Evolutionary conservation across 2,329 filamentous ascomycete genomes (phyloP).

Genomic region (Fusarium oligoseptatum): DNA sequence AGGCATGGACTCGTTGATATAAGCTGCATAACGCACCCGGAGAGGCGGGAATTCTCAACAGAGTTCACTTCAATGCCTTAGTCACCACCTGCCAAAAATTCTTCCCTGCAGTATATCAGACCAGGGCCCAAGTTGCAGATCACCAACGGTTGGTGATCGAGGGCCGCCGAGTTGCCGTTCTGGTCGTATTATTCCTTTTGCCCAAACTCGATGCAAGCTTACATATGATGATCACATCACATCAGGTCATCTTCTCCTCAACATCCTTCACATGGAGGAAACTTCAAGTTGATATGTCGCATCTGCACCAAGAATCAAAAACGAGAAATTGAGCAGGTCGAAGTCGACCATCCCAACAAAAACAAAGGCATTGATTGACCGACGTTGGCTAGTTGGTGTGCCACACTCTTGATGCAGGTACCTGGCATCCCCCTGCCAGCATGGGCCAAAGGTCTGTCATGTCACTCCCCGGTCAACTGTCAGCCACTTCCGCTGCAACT

Average conservation of each 20-base stretch:
- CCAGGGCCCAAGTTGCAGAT: slow-evolving; percentile 17
- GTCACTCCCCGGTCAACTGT: slow-evolving; percentile 12
- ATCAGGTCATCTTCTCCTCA: slow-evolving; percentile 19
- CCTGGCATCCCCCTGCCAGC: neutral
- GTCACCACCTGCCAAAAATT: slow-evolving; percentile 8
- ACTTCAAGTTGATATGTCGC: neutral
- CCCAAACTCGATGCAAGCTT: slow-evolving; percentile 11
- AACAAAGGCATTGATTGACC: slow-evolving; percentile 2
- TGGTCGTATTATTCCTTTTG: slow-evolving; percentile 9
- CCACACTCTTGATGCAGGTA: slow-evolving; percentile 14
- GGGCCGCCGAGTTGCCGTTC: neutral
- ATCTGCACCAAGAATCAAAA: slow-evolving; percentile 7
- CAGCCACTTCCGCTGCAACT: slow-evolving; percentile 27
- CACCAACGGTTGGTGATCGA: slow-evolving; percentile 22
- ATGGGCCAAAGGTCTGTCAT: neutral
- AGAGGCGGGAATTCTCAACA: neutral
- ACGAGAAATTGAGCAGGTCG: slow-evolving; percentile 4
- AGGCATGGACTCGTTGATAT: slow-evolving; percentile 21
- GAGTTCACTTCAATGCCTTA: neutral
- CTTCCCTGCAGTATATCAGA: neutral
- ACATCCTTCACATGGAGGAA: slow-evolving; percentile 5
- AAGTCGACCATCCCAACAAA: slow-evolving; percentile 6
- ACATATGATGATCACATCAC: slow-evolving; percentile 26
- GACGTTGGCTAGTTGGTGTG: slow-evolving; percentile 9
- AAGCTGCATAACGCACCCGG: neutral